Conservation (phyloP, 129 eudicot species). For the Apium graveolens region DNA sequence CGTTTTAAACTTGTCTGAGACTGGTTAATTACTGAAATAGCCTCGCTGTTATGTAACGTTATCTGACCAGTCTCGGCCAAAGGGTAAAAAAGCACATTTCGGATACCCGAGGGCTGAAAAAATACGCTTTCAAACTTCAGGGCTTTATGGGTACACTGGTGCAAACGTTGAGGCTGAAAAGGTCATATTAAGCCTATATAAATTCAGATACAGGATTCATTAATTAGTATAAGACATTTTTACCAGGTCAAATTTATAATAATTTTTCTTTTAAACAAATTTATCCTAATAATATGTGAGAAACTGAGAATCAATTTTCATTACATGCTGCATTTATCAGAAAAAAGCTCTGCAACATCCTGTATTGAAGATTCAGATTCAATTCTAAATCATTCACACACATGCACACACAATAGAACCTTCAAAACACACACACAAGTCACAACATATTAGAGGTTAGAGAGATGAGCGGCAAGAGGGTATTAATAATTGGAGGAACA, state of each 20-base stretch:
- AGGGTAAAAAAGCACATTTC: no score
- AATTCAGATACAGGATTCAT: no score
- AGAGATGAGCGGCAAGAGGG: conserved; percentile 31
- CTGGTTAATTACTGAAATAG: no score
- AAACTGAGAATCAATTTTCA: background rate
- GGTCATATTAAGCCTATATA: no score
- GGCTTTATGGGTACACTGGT: no score
- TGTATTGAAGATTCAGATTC: background rate
- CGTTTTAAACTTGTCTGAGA: no score
- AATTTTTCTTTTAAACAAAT: background rate
- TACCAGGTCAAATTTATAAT: background rate
- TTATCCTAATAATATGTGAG: background rate
- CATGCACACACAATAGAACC: background rate
- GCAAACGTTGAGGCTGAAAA: no score
- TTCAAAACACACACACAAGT: no score
- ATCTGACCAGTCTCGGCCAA: no score
- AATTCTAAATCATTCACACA: background rate
- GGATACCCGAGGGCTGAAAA: no score
- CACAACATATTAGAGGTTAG: background rate
- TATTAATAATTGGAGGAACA: conserved; percentile 75
- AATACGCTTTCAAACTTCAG: no score
- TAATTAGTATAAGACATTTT: background rate
- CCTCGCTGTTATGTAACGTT: no score
- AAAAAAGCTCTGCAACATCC: background rate
- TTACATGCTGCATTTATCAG: background rate